phyloP scores from a whole-genome alignment of 805 yeast species.

The Saccharomycopsis amapae region DNA sequence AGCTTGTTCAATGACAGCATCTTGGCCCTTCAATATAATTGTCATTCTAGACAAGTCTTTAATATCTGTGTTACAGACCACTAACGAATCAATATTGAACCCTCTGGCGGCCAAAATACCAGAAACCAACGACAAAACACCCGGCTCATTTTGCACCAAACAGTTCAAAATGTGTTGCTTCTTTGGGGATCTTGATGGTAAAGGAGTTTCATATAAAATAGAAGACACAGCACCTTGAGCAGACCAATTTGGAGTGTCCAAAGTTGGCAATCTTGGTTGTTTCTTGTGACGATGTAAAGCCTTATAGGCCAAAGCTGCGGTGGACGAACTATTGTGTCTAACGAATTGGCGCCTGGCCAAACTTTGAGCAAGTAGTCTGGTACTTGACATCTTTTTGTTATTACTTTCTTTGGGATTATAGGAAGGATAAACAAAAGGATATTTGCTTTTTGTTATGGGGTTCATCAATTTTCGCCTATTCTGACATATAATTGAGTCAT shows the following conservation, averaged over 20 bases:
- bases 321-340: slow-evolving; percentile 49
- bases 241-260: slow-evolving; percentile 91
- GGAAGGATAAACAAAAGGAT: no score
- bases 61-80: slow-evolving; percentile 95
- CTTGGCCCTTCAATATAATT: slow-evolving; percentile 87
- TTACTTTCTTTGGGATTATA: no score
- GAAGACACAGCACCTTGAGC: slow-evolving; percentile 97
- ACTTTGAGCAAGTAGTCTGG: no score
- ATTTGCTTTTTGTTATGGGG: no score
- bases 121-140: slow-evolving; percentile 87
- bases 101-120: slow-evolving; percentile 98
- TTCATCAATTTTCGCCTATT: no score
- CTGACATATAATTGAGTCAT: no score
- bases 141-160: slow-evolving; percentile 97
- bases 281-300: slow-evolving; percentile 78
- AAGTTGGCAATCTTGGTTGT: slow-evolving; percentile 86
- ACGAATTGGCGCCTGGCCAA: no score
- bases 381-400: no score
- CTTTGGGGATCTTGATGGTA: slow-evolving; percentile 46
- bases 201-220: slow-evolving; percentile 84
- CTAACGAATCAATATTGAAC: slow-evolving; percentile 94
- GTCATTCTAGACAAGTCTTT: slow-evolving; percentile 96
- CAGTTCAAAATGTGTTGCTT: slow-evolving; percentile 92
- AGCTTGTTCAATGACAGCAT: slow-evolving; percentile 95
- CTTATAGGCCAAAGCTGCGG: slow-evolving; percentile 92